Evolutionary conservation across 2,329 filamentous ascomycete genomes (phyloP).

Genomic region (Ophiostoma pallidulum): DNA sequence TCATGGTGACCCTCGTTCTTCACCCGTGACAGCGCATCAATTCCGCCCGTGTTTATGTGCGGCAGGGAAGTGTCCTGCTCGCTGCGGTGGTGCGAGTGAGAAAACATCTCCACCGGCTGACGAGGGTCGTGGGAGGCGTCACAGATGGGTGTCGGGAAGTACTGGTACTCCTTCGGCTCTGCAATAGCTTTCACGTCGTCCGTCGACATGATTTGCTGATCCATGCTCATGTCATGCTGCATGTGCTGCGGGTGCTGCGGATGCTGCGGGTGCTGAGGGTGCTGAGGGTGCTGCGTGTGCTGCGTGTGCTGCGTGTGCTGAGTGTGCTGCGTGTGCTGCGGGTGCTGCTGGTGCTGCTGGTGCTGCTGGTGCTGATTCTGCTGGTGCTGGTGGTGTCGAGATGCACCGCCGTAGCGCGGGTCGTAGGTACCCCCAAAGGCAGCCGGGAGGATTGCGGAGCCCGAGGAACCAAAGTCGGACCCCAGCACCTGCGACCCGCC

Average conservation of each 20-base stretch:
- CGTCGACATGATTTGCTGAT: slow-evolving; percentile 37
- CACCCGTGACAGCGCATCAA: slow-evolving; percentile 29
- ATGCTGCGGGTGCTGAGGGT: too few relatives aligned
- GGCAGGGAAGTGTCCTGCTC: slow-evolving; percentile 25
- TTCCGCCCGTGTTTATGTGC: slow-evolving; percentile 19
- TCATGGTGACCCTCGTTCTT: slow-evolving; percentile 39
- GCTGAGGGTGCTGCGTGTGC: too few relatives aligned
- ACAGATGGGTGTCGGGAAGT: slow-evolving; percentile 43
- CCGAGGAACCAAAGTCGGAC: slow-evolving; percentile 28
- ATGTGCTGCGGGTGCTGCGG: slow-evolving; percentile 21
- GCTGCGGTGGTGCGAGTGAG: slow-evolving; percentile 24
- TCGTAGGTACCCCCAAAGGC: slow-evolving; percentile 32
- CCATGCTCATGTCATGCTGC: slow-evolving; percentile 39
- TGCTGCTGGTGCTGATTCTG: too few relatives aligned
- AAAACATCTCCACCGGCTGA: slow-evolving; percentile 41
- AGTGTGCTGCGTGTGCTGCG: too few relatives aligned
- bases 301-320: too few relatives aligned
- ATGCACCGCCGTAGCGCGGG: slow-evolving; percentile 31
- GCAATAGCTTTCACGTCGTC: slow-evolving; percentile 44
- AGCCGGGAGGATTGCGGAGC: slow-evolving; percentile 31
- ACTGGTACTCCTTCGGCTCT: slow-evolving; percentile 43
- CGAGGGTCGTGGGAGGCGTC: slow-evolving; percentile 36
- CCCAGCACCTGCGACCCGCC: slow-evolving; percentile 31
- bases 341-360: too few relatives aligned
- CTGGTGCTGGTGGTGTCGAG: slow-evolving; percentile 27